phyloP scores from a whole-genome alignment of 768 basidiomycete species.

The Tremella fuciformis region DNA sequence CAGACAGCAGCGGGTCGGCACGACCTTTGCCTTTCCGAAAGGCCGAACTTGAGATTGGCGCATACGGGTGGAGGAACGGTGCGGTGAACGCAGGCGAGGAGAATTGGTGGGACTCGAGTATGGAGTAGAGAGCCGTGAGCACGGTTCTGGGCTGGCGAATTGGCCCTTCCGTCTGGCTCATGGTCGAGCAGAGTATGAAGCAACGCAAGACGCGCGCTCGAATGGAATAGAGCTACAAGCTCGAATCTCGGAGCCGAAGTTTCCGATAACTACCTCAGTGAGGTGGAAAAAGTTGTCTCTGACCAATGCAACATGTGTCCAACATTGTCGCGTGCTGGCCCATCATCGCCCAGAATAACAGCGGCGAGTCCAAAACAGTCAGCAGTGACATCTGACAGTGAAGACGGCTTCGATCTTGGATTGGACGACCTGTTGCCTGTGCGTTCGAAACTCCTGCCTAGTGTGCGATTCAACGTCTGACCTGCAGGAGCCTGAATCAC shows the following conservation, averaged over 20 bases:
- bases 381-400: background rate
- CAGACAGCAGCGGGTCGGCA: slow-evolving; percentile 6
- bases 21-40: slow-evolving; percentile 17
- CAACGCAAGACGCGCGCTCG: background rate
- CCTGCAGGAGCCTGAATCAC: slow-evolving; percentile 43
- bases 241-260: background rate
- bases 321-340: background rate
- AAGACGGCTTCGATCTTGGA: slow-evolving; percentile 36
- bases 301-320: background rate
- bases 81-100: slow-evolving; percentile 6
- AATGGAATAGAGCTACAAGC: background rate
- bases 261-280: background rate
- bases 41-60: slow-evolving; percentile 8
- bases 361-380: background rate
- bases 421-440: slow-evolving; percentile 44
- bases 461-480: background rate
- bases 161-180: background rate
- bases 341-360: background rate
- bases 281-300: background rate
- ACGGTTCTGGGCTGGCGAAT: background rate
- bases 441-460: slow-evolving; percentile 10
- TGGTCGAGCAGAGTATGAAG: background rate
- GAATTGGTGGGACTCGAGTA: background rate
- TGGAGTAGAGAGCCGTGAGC: background rate
- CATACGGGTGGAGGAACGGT: slow-evolving; percentile 35